Base-by-base conservation (phyloP, 108 stramenopile species). In the Fragilaria crotonensis region DNA sequence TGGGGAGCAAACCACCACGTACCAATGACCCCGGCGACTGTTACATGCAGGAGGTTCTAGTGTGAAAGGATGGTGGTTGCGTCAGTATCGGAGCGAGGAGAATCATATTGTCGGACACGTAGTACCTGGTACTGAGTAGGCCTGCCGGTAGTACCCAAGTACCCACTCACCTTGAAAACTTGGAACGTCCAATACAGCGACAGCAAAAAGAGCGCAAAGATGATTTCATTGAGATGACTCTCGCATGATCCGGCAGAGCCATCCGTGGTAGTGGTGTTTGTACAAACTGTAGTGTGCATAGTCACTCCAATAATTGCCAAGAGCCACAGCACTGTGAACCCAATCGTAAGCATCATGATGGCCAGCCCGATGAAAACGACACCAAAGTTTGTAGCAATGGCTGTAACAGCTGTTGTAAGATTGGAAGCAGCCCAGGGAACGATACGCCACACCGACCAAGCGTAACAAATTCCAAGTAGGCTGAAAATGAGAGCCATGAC, bases 1-100 rank as follows among this genome's bases (percentile, higher is more conserved):
- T 64, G 55, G 23, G 88, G 84, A 30, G 69, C 58, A 58, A 90
- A 84, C 91, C 92, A 97, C 90, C 93, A 97, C 7, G 86, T 87
- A 5, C 78, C 88, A 25, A 97, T 80, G 4, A 93, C 84, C 23
- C 92, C 93, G 0, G 89, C 90, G 47, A 86, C 71, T 20, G 80
- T 81, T 0, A 77, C 80, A 54, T 93, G 91, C 26, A 93, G 75
- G 21, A 84, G 68, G 66, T 93, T 89, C 64, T 70, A 54, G 9
- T n/a, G 48, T 5, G 19, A 49, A 20, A n/a, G 48, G 48, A 21
- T 49, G 5, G 48, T 21, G 14, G 5, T 11, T 49, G 48, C 19
- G 20, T 5, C 5, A 21, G 14, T 20, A 5, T 7, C 5, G 20
- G 19, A 19, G 19, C 9, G 20, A 28, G 27, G 5, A 9, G 14